Base-by-base conservation (phyloP, 208 protist genomes). In the Trypanosomatidae sp. region DNA sequence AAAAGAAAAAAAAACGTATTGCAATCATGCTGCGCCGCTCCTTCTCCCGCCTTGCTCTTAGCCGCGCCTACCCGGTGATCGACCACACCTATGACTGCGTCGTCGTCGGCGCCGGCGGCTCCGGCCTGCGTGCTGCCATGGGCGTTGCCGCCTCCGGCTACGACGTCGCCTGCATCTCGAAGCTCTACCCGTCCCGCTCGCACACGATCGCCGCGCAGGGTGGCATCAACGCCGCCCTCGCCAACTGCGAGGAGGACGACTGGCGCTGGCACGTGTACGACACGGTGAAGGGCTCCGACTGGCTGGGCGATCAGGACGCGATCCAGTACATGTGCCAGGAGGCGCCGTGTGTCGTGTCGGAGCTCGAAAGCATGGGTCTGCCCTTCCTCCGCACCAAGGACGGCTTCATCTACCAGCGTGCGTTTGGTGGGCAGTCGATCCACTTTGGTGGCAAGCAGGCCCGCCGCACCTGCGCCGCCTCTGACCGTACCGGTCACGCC, bases 261-360 rank as follows among this genome's bases (percentile, higher is more conserved):
- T 99, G 99, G 99, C 91, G 98, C 46, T 99, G 98, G 96, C 99
- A 99, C 79, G 94, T 98, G 66, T 99, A 99, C 84, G 99, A 99
- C 85, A 99, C 99, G 0, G 98, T 99, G 39, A 99, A 99, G 88
- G 99, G 99, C 66, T 97, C 88, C 73, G 99, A 99, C 87, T 99
- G 98, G 98, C 93, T 99, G 22, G 98, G 98, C 47, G 98, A 99
- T 76, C 98, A 99, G 92, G 98, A 99, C 76, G 95, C 98, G n/a
- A 99, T 99, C 76, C 98, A 99, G 84, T 99, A 99, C 91, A 99
- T 99, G 99, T 99, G 98, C 86, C 90, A 98, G 73, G 99, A 99
- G 86, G 95, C 95, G 3, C 92, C 95, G 15, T 87, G 84, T 69
- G 91, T 97, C 3, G 90, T 99, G 56, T 93, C 96, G 13, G 96